These are phyloP conservation scores for Leccinum boreale DNA, from an alignment of 768 basidiomycete genomes.

Conservation along the genomic window DNA sequence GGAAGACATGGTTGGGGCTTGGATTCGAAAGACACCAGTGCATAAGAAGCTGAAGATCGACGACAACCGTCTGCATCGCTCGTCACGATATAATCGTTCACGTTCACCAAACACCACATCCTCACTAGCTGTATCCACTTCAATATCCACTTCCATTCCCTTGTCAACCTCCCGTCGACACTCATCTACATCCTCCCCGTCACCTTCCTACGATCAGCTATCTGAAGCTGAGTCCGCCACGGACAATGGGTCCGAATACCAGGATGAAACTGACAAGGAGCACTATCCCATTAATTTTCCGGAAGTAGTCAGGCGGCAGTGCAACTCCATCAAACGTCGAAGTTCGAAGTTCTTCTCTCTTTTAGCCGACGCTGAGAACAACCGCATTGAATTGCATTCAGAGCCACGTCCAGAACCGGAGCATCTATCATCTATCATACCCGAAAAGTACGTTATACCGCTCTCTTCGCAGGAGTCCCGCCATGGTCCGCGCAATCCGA, in stretches of 20 bases:
- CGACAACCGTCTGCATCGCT: not conserved
- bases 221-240: slow-evolving; percentile 14
- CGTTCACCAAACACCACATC: not conserved
- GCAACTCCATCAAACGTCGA: slow-evolving; percentile 15
- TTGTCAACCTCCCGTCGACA: not conserved
- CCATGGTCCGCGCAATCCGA: slow-evolving; percentile 4
- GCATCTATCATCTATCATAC: slow-evolving; percentile 11
- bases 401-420: slow-evolving; percentile 5
- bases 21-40: slow-evolving; percentile 39
- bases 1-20: slow-evolving; percentile 46
- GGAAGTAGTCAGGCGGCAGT: slow-evolving; percentile 1
- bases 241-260: slow-evolving; percentile 24
- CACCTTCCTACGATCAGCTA: slow-evolving; percentile 6
- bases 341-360: slow-evolving; percentile 37
- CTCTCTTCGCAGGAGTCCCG: slow-evolving; percentile 6
- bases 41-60: slow-evolving; percentile 23
- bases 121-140: not conserved
- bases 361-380: slow-evolving; percentile 38
- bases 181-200: slow-evolving; percentile 8
- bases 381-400: slow-evolving; percentile 35
- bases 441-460: slow-evolving; percentile 12
- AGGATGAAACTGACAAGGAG: slow-evolving; percentile 22
- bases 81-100: not conserved
- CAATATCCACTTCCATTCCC: not conserved
- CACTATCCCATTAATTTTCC: slow-evolving; percentile 9